Evolutionary conservation across 768 basidiomycete genomes (phyloP).

Genomic region (Xerocomellus dryophilus): DNA sequence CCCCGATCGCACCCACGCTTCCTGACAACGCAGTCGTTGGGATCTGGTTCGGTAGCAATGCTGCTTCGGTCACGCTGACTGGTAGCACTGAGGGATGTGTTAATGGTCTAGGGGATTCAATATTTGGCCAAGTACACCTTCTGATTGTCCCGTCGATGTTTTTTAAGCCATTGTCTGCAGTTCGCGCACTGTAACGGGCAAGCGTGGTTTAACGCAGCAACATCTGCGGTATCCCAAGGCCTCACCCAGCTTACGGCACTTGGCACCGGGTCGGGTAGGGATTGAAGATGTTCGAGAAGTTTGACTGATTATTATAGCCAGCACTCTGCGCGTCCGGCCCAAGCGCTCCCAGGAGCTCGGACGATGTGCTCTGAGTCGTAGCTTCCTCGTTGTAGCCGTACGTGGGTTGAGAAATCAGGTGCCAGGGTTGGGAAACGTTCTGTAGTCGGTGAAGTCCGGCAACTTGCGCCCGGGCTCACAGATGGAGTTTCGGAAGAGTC

Average conservation of each 20-base stretch:
- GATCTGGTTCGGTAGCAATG: conserved; percentile 31
- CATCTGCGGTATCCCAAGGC: conserved; percentile 18
- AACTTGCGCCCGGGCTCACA: too few relatives aligned
- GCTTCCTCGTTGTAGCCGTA: too few relatives aligned
- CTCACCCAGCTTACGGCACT: conserved; percentile 20
- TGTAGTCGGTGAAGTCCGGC: too few relatives aligned
- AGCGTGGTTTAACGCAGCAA: conserved; percentile 24
- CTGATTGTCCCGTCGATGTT: not conserved
- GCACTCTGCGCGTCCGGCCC: too few relatives aligned
- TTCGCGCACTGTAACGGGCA: conserved; percentile 27
- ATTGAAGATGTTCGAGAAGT: too few relatives aligned
- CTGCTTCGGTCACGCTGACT: conserved; percentile 20
- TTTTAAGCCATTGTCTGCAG: conserved; percentile 1
- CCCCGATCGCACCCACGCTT: conserved; percentile 23
- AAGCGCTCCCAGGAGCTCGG: too few relatives aligned
- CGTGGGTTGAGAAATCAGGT: too few relatives aligned
- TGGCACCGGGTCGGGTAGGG: conserved; percentile 15
- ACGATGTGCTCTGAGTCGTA: too few relatives aligned
- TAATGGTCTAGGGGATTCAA: conserved; percentile 21
- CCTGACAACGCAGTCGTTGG: conserved; percentile 25
- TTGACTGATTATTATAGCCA: too few relatives aligned
- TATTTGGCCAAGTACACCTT: conserved; percentile 25
- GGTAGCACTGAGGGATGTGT: conserved; percentile 22
- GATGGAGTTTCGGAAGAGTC: too few relatives aligned
- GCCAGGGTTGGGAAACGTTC: too few relatives aligned